These are phyloP conservation scores for Pyrus hybrid DNA, from an alignment of 331 rosid genomes.

Conservation along the genomic window DNA sequence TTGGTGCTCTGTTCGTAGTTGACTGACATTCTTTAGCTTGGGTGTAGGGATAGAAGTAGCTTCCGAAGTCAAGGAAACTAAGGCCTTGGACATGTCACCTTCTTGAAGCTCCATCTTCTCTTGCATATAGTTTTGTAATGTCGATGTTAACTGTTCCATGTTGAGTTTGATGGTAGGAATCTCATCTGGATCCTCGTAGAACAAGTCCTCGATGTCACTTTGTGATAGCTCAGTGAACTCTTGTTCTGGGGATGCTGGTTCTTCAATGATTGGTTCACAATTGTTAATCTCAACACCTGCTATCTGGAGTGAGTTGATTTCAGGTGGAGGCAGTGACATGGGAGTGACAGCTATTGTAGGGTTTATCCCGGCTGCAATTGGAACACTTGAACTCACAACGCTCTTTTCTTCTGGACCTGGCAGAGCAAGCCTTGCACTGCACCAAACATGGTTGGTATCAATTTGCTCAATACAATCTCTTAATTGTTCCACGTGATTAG, in stretches of 20 bases:
- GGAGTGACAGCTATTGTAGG: constrained; percentile 27
- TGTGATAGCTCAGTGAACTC: constrained; percentile 37
- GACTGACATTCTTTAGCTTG: constrained; percentile 69
- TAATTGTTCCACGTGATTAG: background rate
- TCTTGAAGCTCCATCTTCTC: constrained; percentile 39
- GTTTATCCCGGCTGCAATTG: constrained; percentile 24
- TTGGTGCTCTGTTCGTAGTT: constrained; percentile 90
- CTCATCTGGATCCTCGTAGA: constrained; percentile 58
- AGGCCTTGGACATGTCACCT: constrained; percentile 69
- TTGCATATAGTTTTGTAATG: constrained; percentile 39
- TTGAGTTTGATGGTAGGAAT: constrained; percentile 46
- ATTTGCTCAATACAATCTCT: background rate
- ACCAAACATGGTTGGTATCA: constrained; percentile 24
- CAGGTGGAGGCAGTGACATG: constrained; percentile 41
- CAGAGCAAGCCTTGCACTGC: constrained; percentile 89
- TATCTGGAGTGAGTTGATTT: constrained; percentile 22
- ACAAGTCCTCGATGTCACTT: constrained; percentile 73
- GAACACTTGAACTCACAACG: constrained; percentile 36
- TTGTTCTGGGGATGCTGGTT: constrained; percentile 75
- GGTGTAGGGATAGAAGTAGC: constrained; percentile 62
- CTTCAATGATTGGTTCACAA: constrained; percentile 88
- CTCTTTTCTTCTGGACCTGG: constrained; percentile 79
- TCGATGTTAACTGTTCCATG: constrained; percentile 27
- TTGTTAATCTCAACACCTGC: constrained; percentile 15
- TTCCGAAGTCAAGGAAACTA: constrained; percentile 54